Conservation (phyloP, 805 yeast genomes). For the Lachancea nothofagi region DNA sequence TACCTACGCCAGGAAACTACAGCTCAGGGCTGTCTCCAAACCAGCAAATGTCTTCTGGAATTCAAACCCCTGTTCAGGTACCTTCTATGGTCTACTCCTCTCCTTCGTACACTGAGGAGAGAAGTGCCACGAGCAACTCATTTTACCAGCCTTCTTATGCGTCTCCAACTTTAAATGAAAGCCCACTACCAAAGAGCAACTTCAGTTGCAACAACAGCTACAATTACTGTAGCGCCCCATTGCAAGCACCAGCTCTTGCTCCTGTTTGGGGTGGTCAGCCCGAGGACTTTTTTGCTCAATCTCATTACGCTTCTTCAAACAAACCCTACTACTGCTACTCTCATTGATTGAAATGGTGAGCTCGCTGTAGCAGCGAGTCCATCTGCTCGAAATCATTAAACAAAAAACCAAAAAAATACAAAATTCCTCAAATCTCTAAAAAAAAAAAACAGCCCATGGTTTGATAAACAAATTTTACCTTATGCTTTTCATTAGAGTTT, state of each 20-base stretch:
- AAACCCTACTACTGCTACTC: slow-evolving; percentile 5
- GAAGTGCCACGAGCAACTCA: slow-evolving; percentile 15
- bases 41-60: slow-evolving; percentile 12
- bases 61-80: slow-evolving; percentile 20
- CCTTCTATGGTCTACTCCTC: slow-evolving; percentile 19
- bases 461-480: background rate
- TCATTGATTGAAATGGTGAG: background rate
- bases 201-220: slow-evolving; percentile 1
- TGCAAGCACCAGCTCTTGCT: slow-evolving; percentile 7
- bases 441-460: slow-evolving; percentile 1
- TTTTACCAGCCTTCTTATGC: slow-evolving; percentile 14
- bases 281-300: slow-evolving; percentile 9
- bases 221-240: slow-evolving; percentile 9
- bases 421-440: background rate
- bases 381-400: background rate
- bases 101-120: slow-evolving; percentile 20
- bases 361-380: background rate
- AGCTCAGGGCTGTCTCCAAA: slow-evolving; percentile 15
- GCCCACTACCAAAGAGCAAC: slow-evolving; percentile 10
- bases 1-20: slow-evolving; percentile 15
- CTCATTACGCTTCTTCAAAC: slow-evolving; percentile 4
- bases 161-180: slow-evolving; percentile 14
- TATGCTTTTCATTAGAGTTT: background rate
- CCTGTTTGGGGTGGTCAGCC: slow-evolving; percentile 8
- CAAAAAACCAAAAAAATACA: slow-evolving; percentile 2